Percentiles rank a stretch among this genome's conserved stretches.
Conservation (phyloP, 2,329 filamentous ascomycete genomes). For the Pseudogymnoascus sp. region DNA sequence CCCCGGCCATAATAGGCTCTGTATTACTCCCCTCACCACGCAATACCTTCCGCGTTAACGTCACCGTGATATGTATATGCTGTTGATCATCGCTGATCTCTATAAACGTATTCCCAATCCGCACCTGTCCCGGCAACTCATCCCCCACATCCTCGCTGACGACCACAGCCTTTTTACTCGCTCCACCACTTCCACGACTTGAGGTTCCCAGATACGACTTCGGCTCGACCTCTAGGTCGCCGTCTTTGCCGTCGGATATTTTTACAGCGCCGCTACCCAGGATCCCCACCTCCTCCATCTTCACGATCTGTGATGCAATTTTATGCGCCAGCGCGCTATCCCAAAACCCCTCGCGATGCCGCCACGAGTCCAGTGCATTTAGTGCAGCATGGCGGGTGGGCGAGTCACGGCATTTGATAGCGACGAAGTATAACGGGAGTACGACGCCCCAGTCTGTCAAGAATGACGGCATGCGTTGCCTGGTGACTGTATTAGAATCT, state of each 20-base stretch:
- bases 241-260: not conserved
- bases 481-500: not conserved
- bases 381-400: not conserved
- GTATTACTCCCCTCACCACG: not conserved
- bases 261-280: not conserved
- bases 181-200: not conserved
- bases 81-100: slow-evolving; percentile 1
- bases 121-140: not conserved
- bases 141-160: not conserved
- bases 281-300: not conserved
- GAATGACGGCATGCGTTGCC: slow-evolving; percentile 8
- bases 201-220: not conserved
- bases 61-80: not conserved
- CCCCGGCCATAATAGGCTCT: not conserved
- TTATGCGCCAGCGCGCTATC: slow-evolving; percentile 4
- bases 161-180: not conserved
- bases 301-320: not conserved
- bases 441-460: not conserved
- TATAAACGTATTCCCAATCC: not conserved
- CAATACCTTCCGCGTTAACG: not conserved
- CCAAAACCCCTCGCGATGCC: slow-evolving; percentile 6
- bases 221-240: not conserved
- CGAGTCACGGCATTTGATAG: slow-evolving; percentile 5
- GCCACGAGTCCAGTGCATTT: not conserved
- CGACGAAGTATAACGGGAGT: slow-evolving; percentile 2